Base-by-base conservation (phyloP, 345 rosid species). In the Linum trigynum region DNA sequence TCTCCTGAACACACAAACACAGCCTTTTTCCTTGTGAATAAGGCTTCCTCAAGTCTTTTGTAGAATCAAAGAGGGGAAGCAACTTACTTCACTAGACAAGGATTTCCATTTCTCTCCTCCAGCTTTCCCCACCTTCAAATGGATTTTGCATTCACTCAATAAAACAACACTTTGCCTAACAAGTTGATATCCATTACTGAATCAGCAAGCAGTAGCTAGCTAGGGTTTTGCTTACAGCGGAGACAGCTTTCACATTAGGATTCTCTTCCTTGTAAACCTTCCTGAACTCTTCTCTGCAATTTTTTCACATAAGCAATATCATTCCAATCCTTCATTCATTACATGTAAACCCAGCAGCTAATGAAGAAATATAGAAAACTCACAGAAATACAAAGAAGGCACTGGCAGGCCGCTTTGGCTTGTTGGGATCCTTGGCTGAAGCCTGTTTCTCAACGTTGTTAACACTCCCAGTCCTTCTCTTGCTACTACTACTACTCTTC, bases 21-120 rank as follows among this genome's bases (percentile, higher is more conserved):
- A 56, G 3, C 8, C 59, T 5, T 51, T 51, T 51, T 51, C 56
- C 6, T 9, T 51, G 3, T 11, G n/a, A 56, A 35, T 56, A n/a
- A 11, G 59, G 8, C 9, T 0, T 56, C 59, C 3, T 55, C 9
- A 14, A 9, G 15, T 55, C 5, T 55, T 5, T 55, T 55, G 16
- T 55, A 11, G 59, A 56, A 56, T 16, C 23, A 23, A 35, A 9
- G 61, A 37, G 23, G 14, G 7, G 53, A 12, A 9, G 11, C 11
- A 48, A 57, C 61, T 57, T 57, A 57, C 61, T 17, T 35, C 61
- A 57, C 10, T 5, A 16, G 61, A 17, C 59, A 56, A n/a, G 7
- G 59, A 56, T 56, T 56, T 56, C 59, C 59, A 56, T 23, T 56
- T 56, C 59, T 56, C 59, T 23, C 59, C 59, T 56, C 35, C 59